These are phyloP conservation scores for Magnolia sinica DNA, from an alignment of 164 flowering plant species.

Conservation along the genomic window DNA sequence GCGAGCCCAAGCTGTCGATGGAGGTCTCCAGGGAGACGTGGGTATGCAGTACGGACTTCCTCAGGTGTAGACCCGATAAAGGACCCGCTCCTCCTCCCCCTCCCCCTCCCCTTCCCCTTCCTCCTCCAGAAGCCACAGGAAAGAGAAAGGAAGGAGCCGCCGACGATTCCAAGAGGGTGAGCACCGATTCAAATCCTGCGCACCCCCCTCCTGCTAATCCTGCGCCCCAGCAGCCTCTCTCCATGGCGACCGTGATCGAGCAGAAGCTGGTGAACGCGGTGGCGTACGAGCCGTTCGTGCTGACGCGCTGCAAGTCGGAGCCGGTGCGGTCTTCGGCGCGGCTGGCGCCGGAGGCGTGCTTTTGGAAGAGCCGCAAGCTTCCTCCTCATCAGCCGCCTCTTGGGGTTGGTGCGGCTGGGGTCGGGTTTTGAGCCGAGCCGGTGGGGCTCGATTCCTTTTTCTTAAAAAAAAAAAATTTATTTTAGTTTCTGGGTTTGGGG, in stretches of 20 bases:
- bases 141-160: not conserved
- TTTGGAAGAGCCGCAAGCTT: conserved; percentile 73
- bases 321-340: conserved; percentile 73
- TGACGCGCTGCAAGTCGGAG: conserved; percentile 95
- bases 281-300: conserved; percentile 72
- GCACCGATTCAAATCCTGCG: conserved; percentile 26
- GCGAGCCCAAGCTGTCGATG: conserved; percentile 96
- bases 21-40: conserved; percentile 96
- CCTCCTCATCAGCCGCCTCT: conserved; percentile 58
- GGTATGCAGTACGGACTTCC: conserved; percentile 88
- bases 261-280: conserved; percentile 56
- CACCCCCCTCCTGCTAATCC: conserved; percentile 55
- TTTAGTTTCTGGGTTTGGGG: not conserved
- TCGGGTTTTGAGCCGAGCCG: conserved; percentile 43
- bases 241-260: conserved; percentile 63
- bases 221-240: conserved; percentile 18
- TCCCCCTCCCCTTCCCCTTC: not conserved
- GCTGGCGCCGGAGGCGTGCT: conserved; percentile 66
- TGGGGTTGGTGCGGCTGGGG: conserved; percentile 70
- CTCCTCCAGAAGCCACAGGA: not conserved
- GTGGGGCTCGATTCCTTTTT: no score
- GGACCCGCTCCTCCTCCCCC: not conserved
- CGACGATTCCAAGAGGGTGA: conserved; percentile 28
- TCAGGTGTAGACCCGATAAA: conserved; percentile 46
- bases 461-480: not conserved